Conservation (phyloP, 2,329 filamentous ascomycete genomes). For the Emmonsiellopsis sp. region DNA sequence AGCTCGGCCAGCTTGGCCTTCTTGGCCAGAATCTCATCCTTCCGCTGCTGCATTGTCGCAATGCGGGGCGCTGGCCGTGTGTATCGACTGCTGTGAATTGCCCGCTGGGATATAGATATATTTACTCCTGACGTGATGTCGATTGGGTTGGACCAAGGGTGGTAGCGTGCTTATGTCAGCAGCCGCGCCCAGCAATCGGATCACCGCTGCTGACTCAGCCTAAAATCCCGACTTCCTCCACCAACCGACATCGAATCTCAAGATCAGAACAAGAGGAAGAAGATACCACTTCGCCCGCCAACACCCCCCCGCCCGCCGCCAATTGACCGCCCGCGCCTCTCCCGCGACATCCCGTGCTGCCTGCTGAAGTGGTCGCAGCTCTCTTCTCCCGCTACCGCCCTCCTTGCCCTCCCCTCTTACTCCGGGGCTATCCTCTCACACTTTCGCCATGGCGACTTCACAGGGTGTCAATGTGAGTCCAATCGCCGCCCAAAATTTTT, state of each 20-base stretch:
- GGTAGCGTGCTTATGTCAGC: too few relatives aligned
- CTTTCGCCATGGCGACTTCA: slow-evolving; percentile 49
- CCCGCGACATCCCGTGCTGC: too few relatives aligned
- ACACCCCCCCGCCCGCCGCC: too few relatives aligned
- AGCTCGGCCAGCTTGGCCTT: slow-evolving; percentile 94
- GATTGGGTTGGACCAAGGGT: too few relatives aligned
- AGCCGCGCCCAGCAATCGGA: too few relatives aligned
- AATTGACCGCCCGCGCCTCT: too few relatives aligned
- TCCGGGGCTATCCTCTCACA: slow-evolving; percentile 30
- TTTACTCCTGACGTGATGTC: background rate
- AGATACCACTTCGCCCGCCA: too few relatives aligned
- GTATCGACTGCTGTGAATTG: background rate
- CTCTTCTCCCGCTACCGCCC: slow-evolving; percentile 27
- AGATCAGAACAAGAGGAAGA: too few relatives aligned
- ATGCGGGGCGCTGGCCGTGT: background rate
- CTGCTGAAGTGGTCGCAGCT: slow-evolving; percentile 11
- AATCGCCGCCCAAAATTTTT: background rate
- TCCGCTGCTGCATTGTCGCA: slow-evolving; percentile 53
- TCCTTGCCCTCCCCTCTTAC: slow-evolving; percentile 32
- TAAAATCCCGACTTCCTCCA: too few relatives aligned
- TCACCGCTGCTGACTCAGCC: too few relatives aligned
- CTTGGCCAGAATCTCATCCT: slow-evolving; percentile 94
- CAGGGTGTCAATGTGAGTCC: slow-evolving; percentile 57
- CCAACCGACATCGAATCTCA: too few relatives aligned
- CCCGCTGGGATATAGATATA: background rate